Conservation (phyloP, 345 rosid species). For the Citrus glauca region DNA sequence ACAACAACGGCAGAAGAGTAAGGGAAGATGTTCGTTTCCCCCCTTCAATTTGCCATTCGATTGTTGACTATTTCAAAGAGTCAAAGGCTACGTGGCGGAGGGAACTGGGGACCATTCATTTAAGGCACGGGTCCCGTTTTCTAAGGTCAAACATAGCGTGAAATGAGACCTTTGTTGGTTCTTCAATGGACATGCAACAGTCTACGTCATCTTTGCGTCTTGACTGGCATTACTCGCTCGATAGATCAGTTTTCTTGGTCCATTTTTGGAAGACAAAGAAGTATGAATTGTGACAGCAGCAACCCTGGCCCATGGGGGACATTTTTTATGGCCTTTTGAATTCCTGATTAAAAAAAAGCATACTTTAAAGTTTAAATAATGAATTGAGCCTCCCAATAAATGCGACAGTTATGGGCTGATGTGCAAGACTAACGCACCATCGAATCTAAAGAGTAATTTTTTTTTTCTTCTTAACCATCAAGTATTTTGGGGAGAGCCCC, state of each 20-base stretch:
- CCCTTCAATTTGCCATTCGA: neutral
- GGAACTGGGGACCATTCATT: neutral
- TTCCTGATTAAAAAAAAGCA: too few relatives aligned
- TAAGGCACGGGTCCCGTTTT: neutral
- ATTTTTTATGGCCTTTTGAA: neutral
- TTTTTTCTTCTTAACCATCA: too few relatives aligned
- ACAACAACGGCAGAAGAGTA: too few relatives aligned
- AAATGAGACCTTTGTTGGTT: neutral
- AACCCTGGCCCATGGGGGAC: neutral
- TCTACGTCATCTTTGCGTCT: neutral
- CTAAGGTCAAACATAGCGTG: constrained; percentile 16
- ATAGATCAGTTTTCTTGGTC: neutral
- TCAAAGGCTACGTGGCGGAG: constrained; percentile 14
- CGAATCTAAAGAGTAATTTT: too few relatives aligned
- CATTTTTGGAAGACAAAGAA: neutral
- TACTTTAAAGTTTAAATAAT: too few relatives aligned
- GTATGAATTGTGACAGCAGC: neutral
- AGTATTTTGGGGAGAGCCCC: accelerated
- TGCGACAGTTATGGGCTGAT: too few relatives aligned
- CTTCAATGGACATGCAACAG: neutral
- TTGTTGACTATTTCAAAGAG: constrained; percentile 22
- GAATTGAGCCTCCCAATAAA: too few relatives aligned
- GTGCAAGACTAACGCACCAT: too few relatives aligned
- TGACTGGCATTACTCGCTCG: neutral
- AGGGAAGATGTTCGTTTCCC: neutral